Base-by-base conservation (phyloP, 345 rosid species). In the Gossypium arboreum region DNA sequence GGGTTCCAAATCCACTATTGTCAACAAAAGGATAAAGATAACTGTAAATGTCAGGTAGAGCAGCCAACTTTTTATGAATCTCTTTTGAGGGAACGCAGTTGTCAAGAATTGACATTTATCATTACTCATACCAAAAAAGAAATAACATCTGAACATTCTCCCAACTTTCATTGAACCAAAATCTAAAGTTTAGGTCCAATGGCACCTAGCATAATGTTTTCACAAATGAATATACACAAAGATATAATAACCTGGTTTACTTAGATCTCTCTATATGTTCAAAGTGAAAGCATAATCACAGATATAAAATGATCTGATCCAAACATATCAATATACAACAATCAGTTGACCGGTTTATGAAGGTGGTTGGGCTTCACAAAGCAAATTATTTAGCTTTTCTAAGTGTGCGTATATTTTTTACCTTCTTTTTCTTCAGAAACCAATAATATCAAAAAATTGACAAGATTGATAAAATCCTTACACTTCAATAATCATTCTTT, bases 21-120 rank as follows among this genome's bases (percentile, higher is more conserved):
- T 55, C 12, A 6, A 34, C 65, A 72, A 50, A 70, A 22, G 56
- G 71, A 47, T 47, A 51, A 43, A 43, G 75, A 41, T 2, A 71
- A 62, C 15, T 63, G n/a, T 15, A 61, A 76, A 71, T 22, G 16
- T 24, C n/a, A 24, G 73, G 50, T 45, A 34, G 54, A 45, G 73
- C 44, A 13, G 17, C 72, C 27, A 29, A 29, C 55, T 57, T 72
- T 78, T 41, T 52, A 69, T 65, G 67, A 71, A 57, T 77, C 74
- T 39, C 65, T 64, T 50, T 45, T 48, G 34, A 52, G 73, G 63
- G 75, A 77, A 72, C n/a, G 79, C 77, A 83, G 81, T 75, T 83
- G 78, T 73, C 71, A 64, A 12, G 77, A 68, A 73, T 48, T 45
- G 72, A 78, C 64, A 75, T 24, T 61, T 24, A 65, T 74, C 64